Conservation (phyloP, 2,329 filamentous ascomycete species). For the Fonsecaea nubica region DNA sequence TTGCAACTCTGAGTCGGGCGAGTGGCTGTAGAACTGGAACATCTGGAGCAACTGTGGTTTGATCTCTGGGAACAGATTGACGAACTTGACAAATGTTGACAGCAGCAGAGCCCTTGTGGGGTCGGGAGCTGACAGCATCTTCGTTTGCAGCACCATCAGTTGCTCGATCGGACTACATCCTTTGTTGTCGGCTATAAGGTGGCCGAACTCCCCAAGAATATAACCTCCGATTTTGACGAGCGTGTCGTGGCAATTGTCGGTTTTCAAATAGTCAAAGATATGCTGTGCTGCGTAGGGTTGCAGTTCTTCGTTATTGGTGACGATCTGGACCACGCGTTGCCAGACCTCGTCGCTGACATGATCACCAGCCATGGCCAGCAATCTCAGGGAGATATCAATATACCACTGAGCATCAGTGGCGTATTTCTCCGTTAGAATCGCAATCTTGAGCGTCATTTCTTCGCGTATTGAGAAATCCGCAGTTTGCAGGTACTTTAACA, state of each 20-base stretch:
- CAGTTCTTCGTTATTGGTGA: constrained; percentile 98
- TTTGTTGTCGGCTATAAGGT: constrained; percentile 89
- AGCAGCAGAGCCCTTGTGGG: constrained; percentile 91
- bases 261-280: constrained; percentile 88
- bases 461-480: constrained; percentile 98
- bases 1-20: constrained; percentile 91
- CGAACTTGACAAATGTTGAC: constrained; percentile 95
- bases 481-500: constrained; percentile 91
- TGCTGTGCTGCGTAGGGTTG: constrained; percentile 96
- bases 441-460: constrained; percentile 99
- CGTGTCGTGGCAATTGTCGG: constrained; percentile 93
- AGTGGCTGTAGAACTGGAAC: constrained; percentile 91
- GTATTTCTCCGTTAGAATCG: constrained; percentile 97
- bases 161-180: constrained; percentile 97
- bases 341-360: constrained; percentile 99
- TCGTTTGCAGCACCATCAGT: constrained; percentile 87
- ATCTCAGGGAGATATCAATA: constrained; percentile 91
- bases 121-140: constrained; percentile 86
- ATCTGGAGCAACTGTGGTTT: constrained; percentile 91
- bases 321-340: constrained; percentile 98
- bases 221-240: constrained; percentile 98
- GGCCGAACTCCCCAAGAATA: constrained; percentile 93
- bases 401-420: constrained; percentile 99
- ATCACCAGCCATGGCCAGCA: constrained; percentile 96
- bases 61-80: constrained; percentile 98